Evolutionary conservation across 257 asterid species (phyloP).

Genomic region (Paulownia fortunei): DNA sequence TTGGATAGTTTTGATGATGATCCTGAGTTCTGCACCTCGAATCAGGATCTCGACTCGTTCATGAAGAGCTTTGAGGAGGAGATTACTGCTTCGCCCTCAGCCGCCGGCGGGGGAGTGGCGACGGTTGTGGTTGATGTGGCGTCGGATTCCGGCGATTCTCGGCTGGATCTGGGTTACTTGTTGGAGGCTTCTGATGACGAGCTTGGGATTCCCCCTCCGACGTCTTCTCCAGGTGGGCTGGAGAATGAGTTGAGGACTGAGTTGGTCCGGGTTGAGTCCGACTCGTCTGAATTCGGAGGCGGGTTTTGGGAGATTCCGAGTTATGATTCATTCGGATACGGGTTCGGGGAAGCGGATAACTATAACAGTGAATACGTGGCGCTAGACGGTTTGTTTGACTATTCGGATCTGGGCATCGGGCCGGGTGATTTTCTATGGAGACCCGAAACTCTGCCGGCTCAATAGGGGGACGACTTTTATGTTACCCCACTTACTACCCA

Average conservation of each 20-base stretch:
- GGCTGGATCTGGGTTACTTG: slow-evolving; percentile 61
- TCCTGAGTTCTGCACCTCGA: slow-evolving; percentile 42
- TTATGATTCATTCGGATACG: slow-evolving; percentile 55
- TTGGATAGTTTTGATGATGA: slow-evolving; percentile 52
- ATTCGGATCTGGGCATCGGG: slow-evolving; percentile 68
- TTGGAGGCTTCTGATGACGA: slow-evolving; percentile 75
- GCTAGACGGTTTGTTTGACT: slow-evolving; percentile 72
- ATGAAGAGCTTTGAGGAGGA: slow-evolving; percentile 72
- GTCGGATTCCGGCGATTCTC: slow-evolving; percentile 47
- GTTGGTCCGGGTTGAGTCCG: slow-evolving; percentile 43
- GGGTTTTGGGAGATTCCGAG: slow-evolving; percentile 48
- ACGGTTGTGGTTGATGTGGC: slow-evolving; percentile 19
- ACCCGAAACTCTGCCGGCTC: slow-evolving; percentile 64
- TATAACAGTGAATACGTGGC: slow-evolving; percentile 44
- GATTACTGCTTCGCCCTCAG: slow-evolving; percentile 37
- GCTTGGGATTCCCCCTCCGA: slow-evolving; percentile 70
- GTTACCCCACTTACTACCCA: slow-evolving; percentile 12
- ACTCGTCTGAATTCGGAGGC: slow-evolving; percentile 37
- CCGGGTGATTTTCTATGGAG: slow-evolving; percentile 46
- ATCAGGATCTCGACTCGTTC: slow-evolving; percentile 63
- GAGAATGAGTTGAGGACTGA: slow-evolving; percentile 30
- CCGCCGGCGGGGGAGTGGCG: slow-evolving; percentile 16
- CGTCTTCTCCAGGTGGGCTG: slow-evolving; percentile 28
- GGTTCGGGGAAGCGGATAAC: slow-evolving; percentile 33
- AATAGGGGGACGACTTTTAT: slow-evolving; percentile 38